Base-by-base conservation (phyloP, 352 stramenopile species). In the Phytophthora palmivora region DNA sequence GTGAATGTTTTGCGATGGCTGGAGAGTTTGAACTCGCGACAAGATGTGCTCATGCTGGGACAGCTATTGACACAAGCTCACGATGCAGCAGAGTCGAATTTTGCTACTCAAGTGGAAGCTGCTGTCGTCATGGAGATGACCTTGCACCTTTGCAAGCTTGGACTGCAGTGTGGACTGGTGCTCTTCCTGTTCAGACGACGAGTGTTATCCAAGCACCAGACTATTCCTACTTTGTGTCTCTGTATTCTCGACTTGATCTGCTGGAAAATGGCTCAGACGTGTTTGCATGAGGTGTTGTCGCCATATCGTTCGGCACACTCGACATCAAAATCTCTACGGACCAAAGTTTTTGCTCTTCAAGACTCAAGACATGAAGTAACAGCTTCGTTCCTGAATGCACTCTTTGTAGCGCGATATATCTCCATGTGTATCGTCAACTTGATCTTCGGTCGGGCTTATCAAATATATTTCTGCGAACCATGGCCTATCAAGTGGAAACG, bases 1-100 rank as follows among this genome's bases (percentile, higher is more conserved):
- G 62, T 77, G 46, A 71, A 64, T 28, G 77, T 82, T 6, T 34
- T 88, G 14, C 78, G 70, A 12, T 91, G 79, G 82, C 54, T 88
- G 12, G 82, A 91, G 58, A 76, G 70, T 30, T 53, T 86, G 9
- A 69, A 74, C 30, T 63, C 71, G 1, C 37, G 55, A 14, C 59
- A 88, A 26, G 72, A 84, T 0, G 45, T 91, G 19, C 36, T 57
- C 6, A n/a, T 66, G 16, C 60, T 91, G 12, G 43, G 12, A 18
- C 64, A 69, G 14, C 38, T 69, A 15, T 21, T 67, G 19, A 51
- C 57, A n/a, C 57, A 72, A 41, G 39, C 45, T 46, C 45, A 15
- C 6, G n/a, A 8, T 16, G 16, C 24, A 15, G 46, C 30, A 42
- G 21, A 19, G 3, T 19, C 24, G 2, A 58, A 39, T 7, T 60